A percentile compares a stretch with the other conserved stretches of the same genome.
Evolutionary conservation across 306 rosid species (phyloP).

Genomic region (barrel medic (Medicago truncatula)): DNA sequence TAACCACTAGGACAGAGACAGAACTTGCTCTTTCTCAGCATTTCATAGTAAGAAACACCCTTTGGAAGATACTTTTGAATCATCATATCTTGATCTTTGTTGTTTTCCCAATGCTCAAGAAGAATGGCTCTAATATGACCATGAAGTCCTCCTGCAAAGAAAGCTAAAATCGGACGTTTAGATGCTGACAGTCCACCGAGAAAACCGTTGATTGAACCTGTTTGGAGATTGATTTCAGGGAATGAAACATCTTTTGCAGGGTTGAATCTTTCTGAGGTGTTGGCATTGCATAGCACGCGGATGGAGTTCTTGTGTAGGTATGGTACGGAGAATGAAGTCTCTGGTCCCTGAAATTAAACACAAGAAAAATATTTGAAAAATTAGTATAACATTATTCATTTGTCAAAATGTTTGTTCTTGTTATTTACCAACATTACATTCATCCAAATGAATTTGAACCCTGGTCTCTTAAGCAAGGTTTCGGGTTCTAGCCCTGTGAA

Average conservation of each 20-base stretch:
- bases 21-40: slow-evolving; percentile 78
- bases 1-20: slow-evolving; percentile 94
- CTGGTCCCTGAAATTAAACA: slow-evolving; percentile 66
- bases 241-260: slow-evolving; percentile 81
- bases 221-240: slow-evolving; percentile 82
- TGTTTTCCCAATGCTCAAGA: slow-evolving; percentile 82
- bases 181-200: slow-evolving; percentile 79
- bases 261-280: slow-evolving; percentile 83
- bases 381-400: background rate
- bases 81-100: slow-evolving; percentile 65
- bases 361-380: background rate
- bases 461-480: background rate
- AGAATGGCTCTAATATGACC: slow-evolving; percentile 74
- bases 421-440: background rate
- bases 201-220: slow-evolving; percentile 58
- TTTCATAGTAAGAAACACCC: slow-evolving; percentile 67
- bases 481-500: no score
- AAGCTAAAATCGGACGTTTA: slow-evolving; percentile 60
- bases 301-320: slow-evolving; percentile 65
- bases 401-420: background rate
- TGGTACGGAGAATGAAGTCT: slow-evolving; percentile 59
- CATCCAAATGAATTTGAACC: background rate
- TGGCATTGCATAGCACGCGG: slow-evolving; percentile 82
- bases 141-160: slow-evolving; percentile 91
- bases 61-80: slow-evolving; percentile 78